phyloP scores from a whole-genome alignment of 257 asterid genomes.

The Euphrasia confusa region DNA sequence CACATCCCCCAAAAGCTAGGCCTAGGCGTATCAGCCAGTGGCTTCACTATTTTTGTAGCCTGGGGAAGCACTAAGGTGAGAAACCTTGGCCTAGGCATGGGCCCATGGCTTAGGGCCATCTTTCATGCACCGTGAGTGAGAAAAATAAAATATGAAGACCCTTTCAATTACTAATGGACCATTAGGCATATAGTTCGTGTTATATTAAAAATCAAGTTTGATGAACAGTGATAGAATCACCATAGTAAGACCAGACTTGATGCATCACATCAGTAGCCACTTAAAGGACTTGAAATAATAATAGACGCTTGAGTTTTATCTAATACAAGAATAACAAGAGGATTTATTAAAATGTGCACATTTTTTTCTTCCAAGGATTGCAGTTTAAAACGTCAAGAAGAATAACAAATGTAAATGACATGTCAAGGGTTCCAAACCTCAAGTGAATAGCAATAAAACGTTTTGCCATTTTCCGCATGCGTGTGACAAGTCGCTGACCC shows the following conservation, averaged over 20 bases:
- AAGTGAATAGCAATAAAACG: slow-evolving; percentile 91
- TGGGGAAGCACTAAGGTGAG: not conserved
- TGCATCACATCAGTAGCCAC: not conserved
- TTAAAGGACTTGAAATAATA: not conserved
- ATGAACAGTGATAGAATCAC: slow-evolving; percentile 6
- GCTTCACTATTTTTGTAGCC: not conserved
- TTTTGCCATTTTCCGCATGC: slow-evolving; percentile 76
- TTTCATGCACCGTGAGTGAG: slow-evolving; percentile 11
- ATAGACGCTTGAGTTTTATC: not conserved
- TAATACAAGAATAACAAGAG: not conserved
- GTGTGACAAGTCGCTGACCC: slow-evolving; percentile 74
- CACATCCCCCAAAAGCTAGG: not conserved
- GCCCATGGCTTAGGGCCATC: not conserved
- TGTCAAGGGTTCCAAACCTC: slow-evolving; percentile 50
- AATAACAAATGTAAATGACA: slow-evolving; percentile 12
- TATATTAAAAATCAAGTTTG: not conserved
- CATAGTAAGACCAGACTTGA: slow-evolving; percentile 3
- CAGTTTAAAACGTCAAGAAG: slow-evolving; percentile 20
- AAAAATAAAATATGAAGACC: not conserved
- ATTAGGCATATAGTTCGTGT: not conserved
- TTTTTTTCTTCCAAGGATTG: slow-evolving; percentile 18
- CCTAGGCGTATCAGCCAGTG: not conserved
- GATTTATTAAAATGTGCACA: not conserved
- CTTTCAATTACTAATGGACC: not conserved
- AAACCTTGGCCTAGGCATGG: not conserved